These are phyloP conservation scores for Mycena citricolor DNA, from an alignment of 1,284 basidiomycete genomes.

Conservation along the genomic window DNA sequence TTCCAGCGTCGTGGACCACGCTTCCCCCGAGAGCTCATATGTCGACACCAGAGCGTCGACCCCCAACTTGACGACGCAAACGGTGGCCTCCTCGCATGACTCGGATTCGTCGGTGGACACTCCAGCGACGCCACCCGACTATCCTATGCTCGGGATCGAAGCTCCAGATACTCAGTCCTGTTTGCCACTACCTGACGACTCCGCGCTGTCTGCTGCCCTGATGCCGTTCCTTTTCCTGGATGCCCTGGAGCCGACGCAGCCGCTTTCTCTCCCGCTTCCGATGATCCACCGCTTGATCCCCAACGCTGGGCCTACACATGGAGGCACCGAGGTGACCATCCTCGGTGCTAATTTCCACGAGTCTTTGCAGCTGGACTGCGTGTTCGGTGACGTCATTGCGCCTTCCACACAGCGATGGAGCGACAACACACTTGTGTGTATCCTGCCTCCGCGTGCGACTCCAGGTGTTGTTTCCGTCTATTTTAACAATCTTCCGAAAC, in stretches of 20 bases:
- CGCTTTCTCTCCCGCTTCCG: conserved; percentile 52
- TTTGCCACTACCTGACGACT: too few relatives aligned
- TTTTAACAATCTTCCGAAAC: conserved; percentile 72
- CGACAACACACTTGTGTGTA: conserved; percentile 90
- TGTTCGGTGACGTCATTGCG: conserved; percentile 86
- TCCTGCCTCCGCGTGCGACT: conserved; percentile 80
- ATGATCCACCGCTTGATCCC: conserved; percentile 87
- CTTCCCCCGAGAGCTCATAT: conserved; percentile 48
- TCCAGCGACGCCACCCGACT: conserved; percentile 22
- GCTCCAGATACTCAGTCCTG: conserved; percentile 5
- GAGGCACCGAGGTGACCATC: conserved; percentile 94
- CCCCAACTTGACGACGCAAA: conserved; percentile 28
- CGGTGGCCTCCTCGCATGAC: conserved; percentile 17
- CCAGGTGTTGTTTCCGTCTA: conserved; percentile 91
- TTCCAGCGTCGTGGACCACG: conserved; percentile 45
- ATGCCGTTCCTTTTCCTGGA: conserved; percentile 65
- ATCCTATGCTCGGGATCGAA: conserved; percentile 14
- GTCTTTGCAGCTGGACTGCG: conserved; percentile 66
- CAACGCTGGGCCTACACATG: conserved; percentile 86
- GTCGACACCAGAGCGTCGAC: conserved; percentile 49
- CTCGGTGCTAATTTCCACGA: conserved; percentile 88
- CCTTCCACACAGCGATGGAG: conserved; percentile 90
- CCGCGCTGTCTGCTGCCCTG: conserved; percentile 16
- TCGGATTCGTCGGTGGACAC: conserved; percentile 22
- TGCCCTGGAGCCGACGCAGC: conserved; percentile 43